Percentiles rank a stretch among this genome's conserved stretches.
These are phyloP conservation scores for Metarhizium rileyi DNA, from an alignment of 2,329 filamentous ascomycete genomes.

Conservation along the genomic window DNA sequence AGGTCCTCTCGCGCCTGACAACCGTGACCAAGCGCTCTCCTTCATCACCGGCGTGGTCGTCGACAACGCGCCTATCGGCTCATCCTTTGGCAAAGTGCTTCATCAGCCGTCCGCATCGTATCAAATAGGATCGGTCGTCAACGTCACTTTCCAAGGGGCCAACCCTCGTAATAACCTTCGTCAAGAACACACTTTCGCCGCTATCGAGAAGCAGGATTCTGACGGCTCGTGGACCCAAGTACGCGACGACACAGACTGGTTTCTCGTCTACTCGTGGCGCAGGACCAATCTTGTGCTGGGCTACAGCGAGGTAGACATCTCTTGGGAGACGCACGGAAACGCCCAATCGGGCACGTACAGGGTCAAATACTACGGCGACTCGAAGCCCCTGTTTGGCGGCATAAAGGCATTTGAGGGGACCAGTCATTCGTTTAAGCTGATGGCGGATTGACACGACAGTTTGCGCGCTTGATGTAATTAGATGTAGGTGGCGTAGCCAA, in stretches of 20 bases:
- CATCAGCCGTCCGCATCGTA: conserved; percentile 45
- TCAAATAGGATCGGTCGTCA: conserved; percentile 49
- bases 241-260: conserved; percentile 73
- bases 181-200: conserved; percentile 66
- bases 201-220: conserved; percentile 54
- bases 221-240: conserved; percentile 52
- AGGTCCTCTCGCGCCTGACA: conserved; percentile 65
- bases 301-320: conserved; percentile 66
- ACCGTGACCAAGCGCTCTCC: conserved; percentile 62
- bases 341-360: conserved; percentile 61
- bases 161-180: conserved; percentile 85
- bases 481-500: not conserved
- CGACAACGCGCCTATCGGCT: conserved; percentile 57
- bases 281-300: conserved; percentile 60
- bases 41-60: conserved; percentile 75
- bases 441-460: not conserved
- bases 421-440: conserved; percentile 13
- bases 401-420: conserved; percentile 20
- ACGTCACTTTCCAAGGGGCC: conserved; percentile 68
- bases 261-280: conserved; percentile 70
- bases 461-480: not conserved
- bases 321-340: conserved; percentile 55
- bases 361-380: conserved; percentile 75
- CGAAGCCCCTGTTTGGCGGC: conserved; percentile 45
- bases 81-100: conserved; percentile 60